These are phyloP conservation scores for Trematosphaeria pertusa DNA, from an alignment of 2,329 filamentous ascomycete species.

Conservation along the genomic window DNA sequence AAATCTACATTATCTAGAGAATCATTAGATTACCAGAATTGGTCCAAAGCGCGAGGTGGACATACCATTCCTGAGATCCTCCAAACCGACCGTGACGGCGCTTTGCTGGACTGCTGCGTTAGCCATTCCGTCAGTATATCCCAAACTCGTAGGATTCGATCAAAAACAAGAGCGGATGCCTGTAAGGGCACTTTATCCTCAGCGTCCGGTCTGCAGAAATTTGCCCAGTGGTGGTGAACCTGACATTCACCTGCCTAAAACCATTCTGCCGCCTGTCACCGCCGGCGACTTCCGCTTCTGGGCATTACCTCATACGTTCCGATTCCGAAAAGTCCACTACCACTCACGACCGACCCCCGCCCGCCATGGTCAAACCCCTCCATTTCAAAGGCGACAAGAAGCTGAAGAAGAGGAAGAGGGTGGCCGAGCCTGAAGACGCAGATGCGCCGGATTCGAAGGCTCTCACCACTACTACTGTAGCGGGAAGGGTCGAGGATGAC, in stretches of 20 bases:
- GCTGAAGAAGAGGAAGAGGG: conserved; percentile 86
- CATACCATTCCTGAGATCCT: conserved; percentile 56
- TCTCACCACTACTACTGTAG: conserved; percentile 41
- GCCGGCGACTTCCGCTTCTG: conserved; percentile 30
- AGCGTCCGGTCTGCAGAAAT: neutral
- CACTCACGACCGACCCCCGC: conserved; percentile 14
- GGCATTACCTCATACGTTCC: conserved; percentile 10
- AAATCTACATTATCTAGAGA: conserved; percentile 69
- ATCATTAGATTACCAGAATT: conserved; percentile 11
- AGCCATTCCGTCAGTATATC: conserved; percentile 25
- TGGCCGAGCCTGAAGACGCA: conserved; percentile 59
- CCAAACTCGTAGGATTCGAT: neutral
- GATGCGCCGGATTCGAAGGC: conserved; percentile 43
- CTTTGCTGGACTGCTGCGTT: conserved; percentile 29
- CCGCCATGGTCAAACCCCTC: conserved; percentile 82
- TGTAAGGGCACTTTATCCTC: neutral
- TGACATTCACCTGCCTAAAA: conserved; percentile 35
- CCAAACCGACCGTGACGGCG: conserved; percentile 42
- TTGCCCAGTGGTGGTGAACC: neutral
- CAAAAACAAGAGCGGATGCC: no score
- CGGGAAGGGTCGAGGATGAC: conserved; percentile 65
- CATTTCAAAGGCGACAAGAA: conserved; percentile 98
- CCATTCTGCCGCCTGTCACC: conserved; percentile 28
- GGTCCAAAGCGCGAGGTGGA: no score
- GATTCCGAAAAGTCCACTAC: no score